Evolutionary conservation across 129 eudicot species (phyloP).

Genomic region (Arctium lappa): DNA sequence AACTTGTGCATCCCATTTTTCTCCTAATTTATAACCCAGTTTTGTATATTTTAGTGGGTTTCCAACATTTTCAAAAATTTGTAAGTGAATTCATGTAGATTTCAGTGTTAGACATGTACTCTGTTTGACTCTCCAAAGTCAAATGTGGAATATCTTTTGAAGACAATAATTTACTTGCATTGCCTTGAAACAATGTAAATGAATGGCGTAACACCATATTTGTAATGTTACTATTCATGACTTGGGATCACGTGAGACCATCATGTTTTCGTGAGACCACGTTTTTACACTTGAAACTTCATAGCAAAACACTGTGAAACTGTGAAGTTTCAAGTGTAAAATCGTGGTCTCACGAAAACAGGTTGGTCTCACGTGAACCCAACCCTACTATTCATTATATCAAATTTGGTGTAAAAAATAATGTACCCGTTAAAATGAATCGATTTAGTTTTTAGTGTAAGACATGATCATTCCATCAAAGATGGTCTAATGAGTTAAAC

Average conservation of each 20-base stretch:
- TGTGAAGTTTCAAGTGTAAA: too few relatives aligned
- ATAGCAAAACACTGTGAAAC: too few relatives aligned
- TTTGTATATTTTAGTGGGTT: background rate
- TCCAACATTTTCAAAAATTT: background rate
- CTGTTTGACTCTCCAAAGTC: conserved; percentile 10
- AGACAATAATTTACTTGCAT: background rate
- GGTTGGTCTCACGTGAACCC: too few relatives aligned
- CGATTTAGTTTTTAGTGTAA: background rate
- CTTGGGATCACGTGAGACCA: too few relatives aligned
- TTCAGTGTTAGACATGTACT: background rate
- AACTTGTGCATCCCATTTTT: background rate
- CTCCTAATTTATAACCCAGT: background rate
- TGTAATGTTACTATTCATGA: background rate
- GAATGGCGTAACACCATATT: background rate
- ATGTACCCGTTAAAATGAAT: background rate
- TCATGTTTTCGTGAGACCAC: too few relatives aligned
- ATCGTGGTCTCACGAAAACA: too few relatives aligned
- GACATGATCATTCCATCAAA: background rate
- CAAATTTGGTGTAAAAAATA: background rate
- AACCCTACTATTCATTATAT: background rate
- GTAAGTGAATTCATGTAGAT: background rate
- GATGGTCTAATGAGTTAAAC: background rate
- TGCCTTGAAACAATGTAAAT: background rate
- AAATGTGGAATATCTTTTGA: background rate
- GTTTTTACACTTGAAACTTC: too few relatives aligned